These are phyloP conservation scores for Lecanicillium sp. DNA, from an alignment of 2,329 filamentous ascomycete species.

Conservation along the genomic window DNA sequence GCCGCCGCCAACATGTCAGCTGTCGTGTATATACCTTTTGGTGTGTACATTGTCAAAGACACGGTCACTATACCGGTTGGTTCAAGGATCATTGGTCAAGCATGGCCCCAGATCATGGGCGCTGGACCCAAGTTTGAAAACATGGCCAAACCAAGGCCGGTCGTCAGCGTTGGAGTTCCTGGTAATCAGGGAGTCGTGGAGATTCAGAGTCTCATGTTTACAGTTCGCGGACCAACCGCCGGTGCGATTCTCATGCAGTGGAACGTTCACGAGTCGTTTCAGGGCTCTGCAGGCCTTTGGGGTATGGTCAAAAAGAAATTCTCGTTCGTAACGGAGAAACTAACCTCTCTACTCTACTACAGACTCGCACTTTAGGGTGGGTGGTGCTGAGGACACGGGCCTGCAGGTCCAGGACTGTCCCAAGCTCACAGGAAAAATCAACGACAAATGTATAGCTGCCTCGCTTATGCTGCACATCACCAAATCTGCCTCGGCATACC, in stretches of 20 bases:
- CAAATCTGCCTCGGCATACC: slow-evolving; percentile 39
- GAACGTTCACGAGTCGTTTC: too few relatives aligned
- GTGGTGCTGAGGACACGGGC: not conserved
- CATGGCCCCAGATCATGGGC: slow-evolving; percentile 42
- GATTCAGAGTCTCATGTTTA: slow-evolving; percentile 57
- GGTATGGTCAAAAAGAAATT: too few relatives aligned
- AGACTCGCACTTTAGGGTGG: not conserved
- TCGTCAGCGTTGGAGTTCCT: slow-evolving; percentile 50
- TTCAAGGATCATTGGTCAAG: slow-evolving; percentile 42
- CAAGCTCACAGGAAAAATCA: too few relatives aligned
- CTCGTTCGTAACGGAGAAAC: too few relatives aligned
- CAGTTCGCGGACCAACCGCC: too few relatives aligned
- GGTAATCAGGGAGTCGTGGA: slow-evolving; percentile 55
- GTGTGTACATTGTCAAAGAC: too few relatives aligned
- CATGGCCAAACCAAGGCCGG: slow-evolving; percentile 45
- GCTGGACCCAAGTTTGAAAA: slow-evolving; percentile 44
- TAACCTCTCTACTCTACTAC: too few relatives aligned
- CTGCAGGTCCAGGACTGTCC: too few relatives aligned
- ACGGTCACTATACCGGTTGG: slow-evolving; percentile 39
- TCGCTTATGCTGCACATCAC: slow-evolving; percentile 48
- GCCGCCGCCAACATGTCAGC: too few relatives aligned
- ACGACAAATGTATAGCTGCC: slow-evolving; percentile 50
- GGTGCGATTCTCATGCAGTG: too few relatives aligned
- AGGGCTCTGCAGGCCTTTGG: too few relatives aligned
- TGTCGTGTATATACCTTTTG: too few relatives aligned